These are phyloP conservation scores for Coniella vitis DNA, from an alignment of 2,329 filamentous ascomycete genomes.

Conservation along the genomic window DNA sequence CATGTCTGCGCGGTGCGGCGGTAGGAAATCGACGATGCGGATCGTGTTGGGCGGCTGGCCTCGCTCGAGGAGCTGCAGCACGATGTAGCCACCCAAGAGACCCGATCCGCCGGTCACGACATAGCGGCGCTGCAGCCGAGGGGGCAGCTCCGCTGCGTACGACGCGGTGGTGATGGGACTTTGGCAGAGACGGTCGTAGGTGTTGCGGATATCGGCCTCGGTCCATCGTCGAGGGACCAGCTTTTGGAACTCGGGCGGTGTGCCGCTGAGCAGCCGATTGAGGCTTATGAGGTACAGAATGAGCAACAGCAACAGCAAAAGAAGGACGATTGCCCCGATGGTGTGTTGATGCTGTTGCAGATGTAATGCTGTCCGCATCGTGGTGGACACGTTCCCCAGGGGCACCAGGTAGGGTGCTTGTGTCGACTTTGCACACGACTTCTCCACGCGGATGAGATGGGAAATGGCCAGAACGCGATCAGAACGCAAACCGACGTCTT, in stretches of 20 bases:
- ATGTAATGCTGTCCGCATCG: no score
- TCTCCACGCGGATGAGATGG: no score
- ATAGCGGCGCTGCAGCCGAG: conserved; percentile 29
- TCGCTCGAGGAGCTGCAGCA: conserved; percentile 44
- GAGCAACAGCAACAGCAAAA: neutral
- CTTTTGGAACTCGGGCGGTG: conserved; percentile 23
- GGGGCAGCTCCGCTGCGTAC: conserved; percentile 25
- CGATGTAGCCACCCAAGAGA: conserved; percentile 48
- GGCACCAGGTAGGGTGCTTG: neutral
- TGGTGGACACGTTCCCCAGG: no score
- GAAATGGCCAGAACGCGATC: no score
- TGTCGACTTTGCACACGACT: neutral
- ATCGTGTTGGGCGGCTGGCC: conserved; percentile 44
- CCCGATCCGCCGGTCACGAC: conserved; percentile 37
- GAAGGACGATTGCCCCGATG: neutral
- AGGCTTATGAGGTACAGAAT: conserved; percentile 21
- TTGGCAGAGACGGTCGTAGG: conserved; percentile 25
- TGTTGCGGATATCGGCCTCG: conserved; percentile 22
- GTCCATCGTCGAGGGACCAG: conserved; percentile 27
- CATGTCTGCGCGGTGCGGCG: conserved; percentile 37
- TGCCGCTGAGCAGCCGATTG: conserved; percentile 25
- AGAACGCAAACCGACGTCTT: no score
- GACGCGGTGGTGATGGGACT: conserved; percentile 22
- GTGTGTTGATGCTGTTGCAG: no score
- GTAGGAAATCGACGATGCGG: conserved; percentile 45